These are phyloP conservation scores for Glycyrrhiza uralensis DNA, from an alignment of 306 rosid species.

Conservation along the genomic window DNA sequence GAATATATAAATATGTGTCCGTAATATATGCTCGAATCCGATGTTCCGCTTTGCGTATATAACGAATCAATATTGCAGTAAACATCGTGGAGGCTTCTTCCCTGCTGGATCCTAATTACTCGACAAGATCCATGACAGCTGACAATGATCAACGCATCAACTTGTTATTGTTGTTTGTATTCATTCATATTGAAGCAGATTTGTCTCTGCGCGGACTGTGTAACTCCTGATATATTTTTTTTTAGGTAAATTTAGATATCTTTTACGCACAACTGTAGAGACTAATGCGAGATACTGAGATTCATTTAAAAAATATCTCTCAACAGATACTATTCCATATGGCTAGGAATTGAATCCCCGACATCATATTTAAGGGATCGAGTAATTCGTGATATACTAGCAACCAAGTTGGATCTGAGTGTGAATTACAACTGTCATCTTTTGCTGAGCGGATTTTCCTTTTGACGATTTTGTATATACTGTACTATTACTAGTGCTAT, in stretches of 20 bases:
- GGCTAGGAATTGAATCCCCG: no score
- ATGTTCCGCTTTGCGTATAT: conserved; percentile 19
- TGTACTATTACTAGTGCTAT: not conserved
- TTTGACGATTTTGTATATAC: not conserved
- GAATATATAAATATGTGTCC: not conserved
- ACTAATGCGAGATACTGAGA: no score
- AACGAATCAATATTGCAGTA: conserved; percentile 12
- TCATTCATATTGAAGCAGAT: conserved; percentile 5
- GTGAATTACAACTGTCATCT: not conserved
- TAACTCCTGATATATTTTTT: not conserved
- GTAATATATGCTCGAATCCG: conserved; percentile 30
- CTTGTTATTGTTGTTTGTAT: not conserved
- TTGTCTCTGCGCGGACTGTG: not conserved
- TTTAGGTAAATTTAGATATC: no score
- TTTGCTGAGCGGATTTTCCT: not conserved
- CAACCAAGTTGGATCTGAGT: not conserved
- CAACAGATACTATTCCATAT: no score
- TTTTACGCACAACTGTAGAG: no score
- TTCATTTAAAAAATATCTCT: no score
- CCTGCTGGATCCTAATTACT: conserved; percentile 7
- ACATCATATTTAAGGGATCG: no score
- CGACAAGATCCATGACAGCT: conserved; percentile 32
- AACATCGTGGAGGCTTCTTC: conserved; percentile 22
- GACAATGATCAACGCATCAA: conserved; percentile 1
- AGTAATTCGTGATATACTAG: no score